A percentile compares a stretch with the other conserved stretches of the same genome.
phyloP scores from a whole-genome alignment of 139 green algal genomes.

The Pleodorina starrii region DNA sequence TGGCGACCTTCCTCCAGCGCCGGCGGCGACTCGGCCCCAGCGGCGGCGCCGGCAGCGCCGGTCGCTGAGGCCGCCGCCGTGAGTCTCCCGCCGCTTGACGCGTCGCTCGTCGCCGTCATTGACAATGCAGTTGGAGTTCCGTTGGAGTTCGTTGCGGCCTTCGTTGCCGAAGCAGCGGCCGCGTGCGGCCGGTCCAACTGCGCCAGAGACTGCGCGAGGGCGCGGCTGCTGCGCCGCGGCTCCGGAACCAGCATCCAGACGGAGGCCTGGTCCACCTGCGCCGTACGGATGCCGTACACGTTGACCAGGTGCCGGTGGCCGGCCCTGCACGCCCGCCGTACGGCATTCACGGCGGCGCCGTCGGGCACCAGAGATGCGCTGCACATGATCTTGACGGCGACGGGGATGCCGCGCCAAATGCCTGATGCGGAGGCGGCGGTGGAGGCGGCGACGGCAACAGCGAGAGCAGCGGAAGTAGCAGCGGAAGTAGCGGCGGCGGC shows the following conservation, averaged over 20 bases:
- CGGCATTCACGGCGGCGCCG: not conserved
- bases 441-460: not conserved
- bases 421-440: not conserved
- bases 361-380: not conserved
- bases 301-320: not conserved
- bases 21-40: too few species aligned
- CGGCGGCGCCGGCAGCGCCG: too few species aligned
- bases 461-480: not conserved
- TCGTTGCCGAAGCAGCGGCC: not conserved
- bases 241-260: not conserved
- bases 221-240: not conserved
- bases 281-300: conserved; percentile 4
- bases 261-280: conserved; percentile 9
- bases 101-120: too few species aligned
- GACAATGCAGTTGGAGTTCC: too few species aligned
- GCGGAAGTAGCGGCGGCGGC: not conserved
- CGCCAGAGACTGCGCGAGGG: not conserved
- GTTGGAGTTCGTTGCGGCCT: too few species aligned
- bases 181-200: not conserved
- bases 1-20: too few species aligned
- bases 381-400: conserved; percentile 16
- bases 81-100: too few species aligned
- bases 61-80: too few species aligned
- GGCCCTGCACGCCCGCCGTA: not conserved
- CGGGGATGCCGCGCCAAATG: not conserved